Base-by-base conservation (phyloP, 306 rosid genomes). In the Rosa multiflora region DNA sequence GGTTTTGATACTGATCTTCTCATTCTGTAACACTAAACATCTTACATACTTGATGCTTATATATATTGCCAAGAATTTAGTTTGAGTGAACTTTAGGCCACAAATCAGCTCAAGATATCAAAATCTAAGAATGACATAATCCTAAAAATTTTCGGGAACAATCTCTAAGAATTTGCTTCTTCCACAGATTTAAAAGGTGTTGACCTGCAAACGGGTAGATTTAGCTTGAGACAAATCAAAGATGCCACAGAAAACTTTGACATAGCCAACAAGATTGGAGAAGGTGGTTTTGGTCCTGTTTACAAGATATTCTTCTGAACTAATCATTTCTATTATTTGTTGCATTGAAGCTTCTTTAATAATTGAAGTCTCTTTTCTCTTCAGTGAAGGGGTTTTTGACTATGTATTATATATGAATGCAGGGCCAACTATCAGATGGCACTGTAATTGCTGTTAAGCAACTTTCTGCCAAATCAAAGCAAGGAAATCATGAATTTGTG, bases 241-340 rank as follows among this genome's bases (percentile, higher is more conserved):
- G 87, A 83, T 26, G 94, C 97, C 72, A 90, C 92, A 17, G 78
- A 71, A 51, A 84, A 91, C 78, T 91, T 91, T 72, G 92, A 88
- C 55, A 48, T 46, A 37, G 62, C 82, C 44, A 77, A 69, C 67
- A 91, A 88, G 83, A 87, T 91, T 59, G 92, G 91, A 14, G 96
- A 88, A 79, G 91, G 96, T 69, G 96, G 89, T 20, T 90, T 90
- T 81, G 92, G 95, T 64, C 83, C 86, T 7, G 90, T 90, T 8
- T 88, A 71, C 49, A 90, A 89, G 96, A 93, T 88, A 84, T 73
- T 75, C 10, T 3, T 40, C 8, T 1, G 5, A 3, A 9, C 26
- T 49, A n/a, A 48, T 18, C 40, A 56, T 63, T 79, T 23, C 55
- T 47, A 63, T 71, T 58, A 21, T 51, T 67, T 56, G n/a, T 52